Evolutionary conservation across 768 basidiomycete genomes (phyloP), one percentile per base, ranked within the genome.

Genomic region (Tylopilus cervinicoccineus): DNA sequence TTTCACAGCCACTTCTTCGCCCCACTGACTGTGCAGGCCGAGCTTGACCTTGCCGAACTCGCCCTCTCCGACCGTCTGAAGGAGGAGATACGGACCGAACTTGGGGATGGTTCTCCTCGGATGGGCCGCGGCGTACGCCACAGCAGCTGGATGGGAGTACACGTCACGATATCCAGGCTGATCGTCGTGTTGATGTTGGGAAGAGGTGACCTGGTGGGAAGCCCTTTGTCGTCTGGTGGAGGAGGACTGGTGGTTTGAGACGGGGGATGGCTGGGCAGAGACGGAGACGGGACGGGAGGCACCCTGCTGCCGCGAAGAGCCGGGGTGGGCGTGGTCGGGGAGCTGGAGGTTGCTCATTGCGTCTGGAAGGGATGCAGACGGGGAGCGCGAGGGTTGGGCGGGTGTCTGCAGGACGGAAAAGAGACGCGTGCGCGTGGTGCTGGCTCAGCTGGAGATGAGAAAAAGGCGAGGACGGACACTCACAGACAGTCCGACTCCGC

Each of bases 31-130:
- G 60, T 98, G 95, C 44, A 98, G 75, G 6, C 95, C 95, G n/a
- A 98, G 81, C 67, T 97, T 98, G 72, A 98, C 94, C 67, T 98
- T 98, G 38, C 93, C 94, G 63, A 97, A 97, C 73, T 98, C 95
- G 57, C 95, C 95, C 70, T 99, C 95, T 38, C 96, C 96, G 17
- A 99, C 77, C 0, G 96, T 98, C 67, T 98, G 94, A 16, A 99
- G 75, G 32, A 98, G 78, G 10, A 98, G 75, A 68, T 99, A 99
- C 0, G 94, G 93, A 0, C 96, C 96, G 57, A 99, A 98, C 68
- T 86, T 88, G 46, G 91, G 91, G 34, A 93, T 92, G 22, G 83
- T 82, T n/a, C 91, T 79, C 46, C 86, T 76, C 7, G 90, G 89
- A 59, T 93, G 90, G 0, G 88, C 85, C 0, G 85, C 78, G 5